Percentiles rank a stretch among this genome's conserved stretches.
These are phyloP conservation scores for Ganoderma meredithae DNA, from an alignment of 1,284 basidiomycete species.

Conservation along the genomic window DNA sequence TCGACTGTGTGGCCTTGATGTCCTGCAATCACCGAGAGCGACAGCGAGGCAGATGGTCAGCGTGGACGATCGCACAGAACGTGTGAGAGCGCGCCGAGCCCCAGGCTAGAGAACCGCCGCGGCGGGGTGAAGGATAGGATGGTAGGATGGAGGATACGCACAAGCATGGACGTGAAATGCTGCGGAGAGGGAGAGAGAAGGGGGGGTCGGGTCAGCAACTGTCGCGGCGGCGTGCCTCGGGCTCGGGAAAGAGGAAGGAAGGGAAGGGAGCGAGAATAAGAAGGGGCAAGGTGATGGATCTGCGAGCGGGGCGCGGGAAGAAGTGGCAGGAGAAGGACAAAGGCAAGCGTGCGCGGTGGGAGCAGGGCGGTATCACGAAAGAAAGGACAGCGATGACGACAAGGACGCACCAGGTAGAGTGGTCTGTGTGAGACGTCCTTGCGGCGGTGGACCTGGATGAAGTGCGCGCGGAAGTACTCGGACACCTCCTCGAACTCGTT, in stretches of 20 bases:
- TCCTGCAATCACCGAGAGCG: conserved; percentile 51
- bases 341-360: conserved; percentile 4
- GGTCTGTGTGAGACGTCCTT: conserved; percentile 66
- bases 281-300: too few relatives aligned
- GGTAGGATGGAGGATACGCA: too few relatives aligned
- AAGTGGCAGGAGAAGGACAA: conserved; percentile 5
- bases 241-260: not conserved
- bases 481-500: conserved; percentile 76
- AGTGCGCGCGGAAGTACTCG: conserved; percentile 82
- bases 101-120: not conserved
- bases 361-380: not conserved
- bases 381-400: not conserved
- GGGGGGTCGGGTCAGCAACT: not conserved
- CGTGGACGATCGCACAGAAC: not conserved
- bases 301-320: not conserved
- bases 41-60: not conserved
- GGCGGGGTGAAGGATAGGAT: too few relatives aligned
- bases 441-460: conserved; percentile 73
- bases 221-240: not conserved
- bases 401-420: conserved; percentile 67
- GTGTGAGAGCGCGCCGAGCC: not conserved
- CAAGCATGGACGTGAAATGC: conserved; percentile 83
- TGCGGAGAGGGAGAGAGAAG: conserved; percentile 38
- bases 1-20: conserved; percentile 75
- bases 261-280: not conserved